These are phyloP conservation scores for Aspergillus oerlinghausenensis DNA, from an alignment of 2,329 filamentous ascomycete species.

Conservation along the genomic window DNA sequence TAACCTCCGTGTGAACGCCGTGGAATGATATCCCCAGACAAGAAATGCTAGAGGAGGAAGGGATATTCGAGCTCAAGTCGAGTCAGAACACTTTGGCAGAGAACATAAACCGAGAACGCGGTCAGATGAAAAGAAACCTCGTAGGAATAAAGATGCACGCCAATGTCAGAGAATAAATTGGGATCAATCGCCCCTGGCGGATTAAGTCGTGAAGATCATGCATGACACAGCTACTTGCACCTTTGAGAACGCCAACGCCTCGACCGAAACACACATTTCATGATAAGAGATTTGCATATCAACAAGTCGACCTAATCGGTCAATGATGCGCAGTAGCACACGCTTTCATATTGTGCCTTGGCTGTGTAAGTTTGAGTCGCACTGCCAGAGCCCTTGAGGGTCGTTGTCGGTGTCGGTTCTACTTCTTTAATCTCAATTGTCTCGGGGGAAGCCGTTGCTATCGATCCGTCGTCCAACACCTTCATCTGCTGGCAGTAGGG, in stretches of 20 bases:
- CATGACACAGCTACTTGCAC: constrained; percentile 5
- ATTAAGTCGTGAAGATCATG: background rate
- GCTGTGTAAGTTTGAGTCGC: constrained; percentile 33
- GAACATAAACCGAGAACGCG: background rate
- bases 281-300: constrained; percentile 1
- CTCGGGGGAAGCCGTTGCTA: constrained; percentile 27
- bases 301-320: constrained; percentile 25
- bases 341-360: constrained; percentile 29
- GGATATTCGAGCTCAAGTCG: background rate
- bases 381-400: constrained; percentile 20
- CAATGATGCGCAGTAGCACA: constrained; percentile 34
- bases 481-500: constrained; percentile 65
- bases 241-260: constrained; percentile 18
- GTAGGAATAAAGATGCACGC: background rate
- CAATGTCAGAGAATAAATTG: background rate
- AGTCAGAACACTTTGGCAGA: background rate
- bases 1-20: background rate
- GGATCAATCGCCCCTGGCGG: background rate
- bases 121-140: background rate
- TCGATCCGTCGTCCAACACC: constrained; percentile 49
- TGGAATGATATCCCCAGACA: background rate
- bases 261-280: constrained; percentile 2
- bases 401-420: constrained; percentile 34
- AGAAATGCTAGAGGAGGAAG: background rate
- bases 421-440: constrained; percentile 32